Evolutionary conservation across 2,329 filamentous ascomycete genomes (phyloP), one percentile per base, ranked within the genome.

Genomic region (Hortaea sp.): DNA sequence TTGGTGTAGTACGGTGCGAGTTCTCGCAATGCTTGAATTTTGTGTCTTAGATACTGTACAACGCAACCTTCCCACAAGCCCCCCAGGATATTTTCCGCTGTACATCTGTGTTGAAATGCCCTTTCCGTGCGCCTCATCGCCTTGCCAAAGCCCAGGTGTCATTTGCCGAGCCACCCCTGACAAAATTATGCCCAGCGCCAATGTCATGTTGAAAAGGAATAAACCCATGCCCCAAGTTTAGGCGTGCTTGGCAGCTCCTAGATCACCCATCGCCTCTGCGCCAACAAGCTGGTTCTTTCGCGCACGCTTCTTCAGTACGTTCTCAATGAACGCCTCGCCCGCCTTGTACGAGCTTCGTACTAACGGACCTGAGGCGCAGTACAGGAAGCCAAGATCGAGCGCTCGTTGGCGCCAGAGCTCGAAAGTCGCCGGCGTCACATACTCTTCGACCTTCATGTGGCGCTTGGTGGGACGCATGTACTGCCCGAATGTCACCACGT

Each of bases 401-500:
- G 92, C 90, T 43, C 88, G 80, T 69, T 88, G 79, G 50, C 85
- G 79, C 92, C 92, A 98, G 60, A 85, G 72, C 62, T 97, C 90
- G 63, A 98, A 98, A 52, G 83, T 81, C 51, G 85, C 86, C 1
- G 92, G 92, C 0, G 88, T 90, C 41, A 98, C 79, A 65, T 98
- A 98, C 66, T 90, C 88, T 61, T 94, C 85, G 30, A 98, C 92
- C 66, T 94, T 84, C 79, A 98, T 90, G 66, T 98, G 92, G 39
- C 90, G 80, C 75, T 97, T 98, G 4, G 92, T 98, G 1, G 92
- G 92, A 7, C 90, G 86, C 92, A 98, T 98, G 73, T 98, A 98
- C 72, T 98, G 92, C n/a, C 92, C 92, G 57, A 98, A 98, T 0
- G 92, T 98, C 48, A 98, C 88, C 9, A 98, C 88, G 57, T 98